A percentile compares a stretch with the other conserved stretches of the same genome.
phyloP scores from a whole-genome alignment of 2,329 filamentous ascomycete genomes.

The Alternaria triticina region DNA sequence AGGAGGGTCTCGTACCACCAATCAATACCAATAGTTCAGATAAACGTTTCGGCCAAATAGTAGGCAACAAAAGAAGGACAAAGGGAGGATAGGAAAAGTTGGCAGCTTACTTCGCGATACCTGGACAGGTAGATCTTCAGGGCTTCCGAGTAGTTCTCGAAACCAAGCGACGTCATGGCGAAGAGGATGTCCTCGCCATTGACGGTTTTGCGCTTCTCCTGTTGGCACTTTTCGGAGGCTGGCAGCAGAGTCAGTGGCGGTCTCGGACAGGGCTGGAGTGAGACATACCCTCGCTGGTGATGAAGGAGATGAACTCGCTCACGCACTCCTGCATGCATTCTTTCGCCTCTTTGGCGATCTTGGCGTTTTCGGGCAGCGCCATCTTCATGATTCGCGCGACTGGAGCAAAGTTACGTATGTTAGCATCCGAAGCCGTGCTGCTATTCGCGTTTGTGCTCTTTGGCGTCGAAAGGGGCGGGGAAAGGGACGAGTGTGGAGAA shows the following conservation, averaged over 20 bases:
- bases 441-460: constrained; percentile 33
- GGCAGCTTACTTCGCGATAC: constrained; percentile 87
- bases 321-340: constrained; percentile 99
- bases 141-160: constrained; percentile 98
- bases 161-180: constrained; percentile 97
- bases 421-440: constrained; percentile 72
- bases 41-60: constrained; percentile 50
- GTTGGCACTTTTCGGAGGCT: constrained; percentile 99
- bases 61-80: constrained; percentile 46
- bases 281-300: constrained; percentile 92
- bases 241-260: constrained; percentile 13
- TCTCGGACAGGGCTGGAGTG: not conserved
- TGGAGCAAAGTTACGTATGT: constrained; percentile 92
- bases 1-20: constrained; percentile 75
- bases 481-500: constrained; percentile 48
- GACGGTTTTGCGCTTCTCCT: constrained; percentile 98
- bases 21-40: constrained; percentile 60
- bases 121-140: constrained; percentile 98
- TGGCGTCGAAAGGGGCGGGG: constrained; percentile 38
- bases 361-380: constrained; percentile 95
- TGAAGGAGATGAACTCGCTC: constrained; percentile 99
- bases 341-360: constrained; percentile 98
- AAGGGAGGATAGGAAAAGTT: constrained; percentile 33
- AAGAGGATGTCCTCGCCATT: constrained; percentile 99
- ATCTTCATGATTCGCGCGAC: constrained; percentile 99